These are phyloP conservation scores for Ambrosia artemisiifolia DNA, from an alignment of 129 eudicot genomes.

Conservation along the genomic window DNA sequence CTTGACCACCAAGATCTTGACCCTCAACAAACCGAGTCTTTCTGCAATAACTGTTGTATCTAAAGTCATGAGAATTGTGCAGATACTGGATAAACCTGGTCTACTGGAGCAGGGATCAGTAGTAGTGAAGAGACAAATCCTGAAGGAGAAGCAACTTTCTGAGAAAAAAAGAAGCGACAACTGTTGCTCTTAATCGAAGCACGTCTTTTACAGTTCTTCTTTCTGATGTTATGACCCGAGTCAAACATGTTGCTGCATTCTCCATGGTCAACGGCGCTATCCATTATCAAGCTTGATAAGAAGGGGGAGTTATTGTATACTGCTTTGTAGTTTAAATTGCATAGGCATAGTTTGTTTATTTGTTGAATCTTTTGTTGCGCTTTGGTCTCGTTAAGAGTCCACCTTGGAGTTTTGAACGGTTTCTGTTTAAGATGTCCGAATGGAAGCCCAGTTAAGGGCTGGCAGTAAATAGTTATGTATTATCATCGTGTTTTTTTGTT, in stretches of 20 bases:
- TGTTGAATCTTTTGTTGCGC: constrained; percentile 24
- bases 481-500: constrained; percentile 9
- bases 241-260: constrained; percentile 21
- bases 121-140: constrained; percentile 57
- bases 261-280: constrained; percentile 8
- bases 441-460: constrained; percentile 20
- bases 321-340: constrained; percentile 18
- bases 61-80: constrained; percentile 8
- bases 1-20: too few relatives aligned
- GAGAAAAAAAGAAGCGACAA: constrained; percentile 30
- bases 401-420: constrained; percentile 18
- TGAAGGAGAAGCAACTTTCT: constrained; percentile 50
- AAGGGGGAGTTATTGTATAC: constrained; percentile 16
- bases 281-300: constrained; percentile 3
- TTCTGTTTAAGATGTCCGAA: constrained; percentile 7
- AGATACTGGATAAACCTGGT: constrained; percentile 76
- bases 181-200: constrained; percentile 53
- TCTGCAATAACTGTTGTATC: not conserved
- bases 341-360: constrained; percentile 33
- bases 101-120: constrained; percentile 72
- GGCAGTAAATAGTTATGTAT: constrained; percentile 24
- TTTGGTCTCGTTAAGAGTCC: constrained; percentile 16
- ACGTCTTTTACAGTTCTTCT: not conserved
- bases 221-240: constrained; percentile 5
- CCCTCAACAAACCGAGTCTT: too few relatives aligned